Base-by-base conservation (phyloP, 2,329 filamentous ascomycete species). In the Alternaria metachromatica region DNA sequence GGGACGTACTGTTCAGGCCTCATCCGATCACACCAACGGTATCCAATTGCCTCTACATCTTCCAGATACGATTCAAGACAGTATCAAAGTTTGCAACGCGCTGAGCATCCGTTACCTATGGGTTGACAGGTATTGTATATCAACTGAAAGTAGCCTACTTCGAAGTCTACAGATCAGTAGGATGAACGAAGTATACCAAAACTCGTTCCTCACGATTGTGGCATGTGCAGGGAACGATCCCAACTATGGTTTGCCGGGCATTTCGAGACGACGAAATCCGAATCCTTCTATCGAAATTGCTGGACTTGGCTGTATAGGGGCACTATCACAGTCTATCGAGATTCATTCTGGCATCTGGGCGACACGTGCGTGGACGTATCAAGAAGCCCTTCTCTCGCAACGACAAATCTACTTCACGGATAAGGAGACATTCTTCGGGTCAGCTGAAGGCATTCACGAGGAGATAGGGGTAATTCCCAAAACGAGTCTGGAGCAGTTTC, bases 61-160 rank as follows among this genome's bases (percentile, higher is more conserved):
- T 1, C 55, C 55, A 7, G 5, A 15, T 57, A 57, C 55, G 23
- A 57, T 57, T 3, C 43, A 57, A 26, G 55, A 57, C 30, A 48
- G 44, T 3, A 57, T 57, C 3, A 13, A n/a, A 1, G 43, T 33
- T 37, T 57, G 55, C 44, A 23, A 21, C 7, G 26, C 2, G 28
- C 26, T 49, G 13, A 7, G 15, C 11, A 18, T 57, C n/a, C 55
- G 44, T 23, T 57, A 57, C 4, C 44, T 57, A 5, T 57, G 55
- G 55, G 28, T 57, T n/a, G 55, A 57, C 48, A 43, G 55, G 4
- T 57, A 57, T 49, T 57, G 55, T 15, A 49, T 57, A 7, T 28
- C 33, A n/a, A 9, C 1, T 37, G 15, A 33, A 13, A 44, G 28
- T 33, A 13, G 20, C 11, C 20, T 26, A 2, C 13, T 37, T 12